Evolutionary conservation across 1,284 basidiomycete species (phyloP), one percentile per base, ranked within the genome.

Genomic region (Cutaneotrichosporon sp.): DNA sequence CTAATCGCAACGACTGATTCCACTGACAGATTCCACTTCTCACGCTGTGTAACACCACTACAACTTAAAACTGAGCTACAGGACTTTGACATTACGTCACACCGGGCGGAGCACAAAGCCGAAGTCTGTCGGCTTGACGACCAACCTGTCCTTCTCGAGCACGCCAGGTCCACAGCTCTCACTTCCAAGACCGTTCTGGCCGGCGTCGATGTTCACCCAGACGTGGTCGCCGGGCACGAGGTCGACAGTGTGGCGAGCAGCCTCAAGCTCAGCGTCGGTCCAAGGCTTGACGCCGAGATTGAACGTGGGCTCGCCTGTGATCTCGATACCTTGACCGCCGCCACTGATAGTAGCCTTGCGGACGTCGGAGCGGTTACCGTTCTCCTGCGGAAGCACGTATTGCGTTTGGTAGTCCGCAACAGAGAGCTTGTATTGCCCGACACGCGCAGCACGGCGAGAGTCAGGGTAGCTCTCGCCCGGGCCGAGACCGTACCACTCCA

Each of bases 351-450:
- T 38, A 7, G 58, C 58, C 56, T 51, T 56, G 10, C 54, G 47
- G 9, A 60, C 58, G 9, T 51, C 58, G 14, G 44, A 20, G 13
- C 61, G 52, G 3, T 26, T 30, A 0, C 61, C 61, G 39, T 62
- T 62, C 54, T 62, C 61, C 46, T 62, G 61, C 21, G 61, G 61
- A 38, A 38, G 52, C 9, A 62, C 58, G 40, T 62, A 62, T 7
- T 52, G 55, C 14, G 58, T 60, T 45, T 60, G 58, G 44, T 58
- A 41, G 5, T 54, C 54, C 43, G 60, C 58, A 47, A 62, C 52
- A 3, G 54, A 36, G 20, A 17, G 26, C 22, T 21, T 23, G n/a
- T 43, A 60, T 18, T n/a, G 13, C 26, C 58, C 54, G 14, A 62
- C 42, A 4, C 46, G 48, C 14, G 30, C 54, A 0, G 51, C 53